A percentile compares a stretch with the other conserved stretches of the same genome.
Conservation (phyloP, 2,329 filamentous ascomycete species). For the Penicillium sp. region DNA sequence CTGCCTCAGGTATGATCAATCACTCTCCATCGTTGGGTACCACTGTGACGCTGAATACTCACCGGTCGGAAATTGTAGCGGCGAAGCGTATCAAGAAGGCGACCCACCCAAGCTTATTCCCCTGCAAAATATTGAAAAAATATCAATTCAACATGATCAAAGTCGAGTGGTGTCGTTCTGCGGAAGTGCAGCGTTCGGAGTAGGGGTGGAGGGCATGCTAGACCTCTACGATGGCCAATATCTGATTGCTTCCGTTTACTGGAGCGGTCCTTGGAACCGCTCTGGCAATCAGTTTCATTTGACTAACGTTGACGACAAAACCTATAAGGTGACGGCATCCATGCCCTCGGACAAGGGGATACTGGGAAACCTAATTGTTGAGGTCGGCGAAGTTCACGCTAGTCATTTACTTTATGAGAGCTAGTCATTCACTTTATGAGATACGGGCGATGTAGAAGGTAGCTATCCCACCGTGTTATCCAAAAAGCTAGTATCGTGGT, state of each 20-base stretch:
- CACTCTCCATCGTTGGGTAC: background rate
- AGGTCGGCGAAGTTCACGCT: background rate
- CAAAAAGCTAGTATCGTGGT: too few species aligned
- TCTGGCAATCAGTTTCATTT: slow-evolving; percentile 8
- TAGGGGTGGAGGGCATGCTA: slow-evolving; percentile 7
- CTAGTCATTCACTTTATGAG: too few species aligned
- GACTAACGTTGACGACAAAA: slow-evolving; percentile 3
- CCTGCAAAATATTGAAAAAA: background rate
- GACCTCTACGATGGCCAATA: background rate
- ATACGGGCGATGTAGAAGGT: too few species aligned
- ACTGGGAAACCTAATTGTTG: slow-evolving; percentile 7
- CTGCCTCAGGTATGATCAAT: background rate
- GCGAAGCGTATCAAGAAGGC: background rate
- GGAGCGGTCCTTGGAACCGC: slow-evolving; percentile 6
- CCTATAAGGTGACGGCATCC: slow-evolving; percentile 1
- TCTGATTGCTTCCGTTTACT: slow-evolving; percentile 7
- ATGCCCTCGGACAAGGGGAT: slow-evolving; percentile 6
- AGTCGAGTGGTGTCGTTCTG: slow-evolving; percentile 7
- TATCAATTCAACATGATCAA: slow-evolving; percentile 5
- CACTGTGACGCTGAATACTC: background rate
- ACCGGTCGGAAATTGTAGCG: background rate
- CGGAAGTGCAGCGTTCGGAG: slow-evolving; percentile 4
- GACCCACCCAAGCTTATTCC: background rate
- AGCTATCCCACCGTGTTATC: too few species aligned
- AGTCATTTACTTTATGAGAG: background rate